Conservation (phyloP, 1,139 yeast genomes). For the Ogataea hybrid region DNA sequence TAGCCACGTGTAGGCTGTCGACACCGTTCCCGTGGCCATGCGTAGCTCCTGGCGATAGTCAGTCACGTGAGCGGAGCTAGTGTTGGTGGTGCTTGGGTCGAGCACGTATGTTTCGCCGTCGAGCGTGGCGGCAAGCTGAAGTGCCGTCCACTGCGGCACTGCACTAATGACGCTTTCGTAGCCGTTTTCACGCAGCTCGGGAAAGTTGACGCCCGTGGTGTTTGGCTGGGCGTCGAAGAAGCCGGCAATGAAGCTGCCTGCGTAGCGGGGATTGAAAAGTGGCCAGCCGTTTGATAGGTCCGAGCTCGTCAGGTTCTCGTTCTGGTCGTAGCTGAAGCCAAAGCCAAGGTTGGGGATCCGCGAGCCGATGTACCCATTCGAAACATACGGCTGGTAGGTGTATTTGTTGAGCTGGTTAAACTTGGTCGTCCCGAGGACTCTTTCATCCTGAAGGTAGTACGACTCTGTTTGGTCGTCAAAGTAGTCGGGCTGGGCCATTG, state of each 20-base stretch:
- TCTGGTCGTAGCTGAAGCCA: constrained; percentile 67
- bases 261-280: constrained; percentile 58
- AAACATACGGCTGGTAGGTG: constrained; percentile 72
- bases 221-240: constrained; percentile 60
- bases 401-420: constrained; percentile 43
- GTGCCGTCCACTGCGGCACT: constrained; percentile 75
- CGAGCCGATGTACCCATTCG: constrained; percentile 79
- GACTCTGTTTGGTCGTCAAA: constrained; percentile 18
- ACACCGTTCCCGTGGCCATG: constrained; percentile 60
- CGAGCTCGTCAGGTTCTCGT: constrained; percentile 33
- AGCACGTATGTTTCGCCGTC: constrained; percentile 33
- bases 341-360: constrained; percentile 79
- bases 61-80: constrained; percentile 32
- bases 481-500: constrained; percentile 9
- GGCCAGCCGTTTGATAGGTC: constrained; percentile 73
- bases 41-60: constrained; percentile 64
- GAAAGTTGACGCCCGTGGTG: constrained; percentile 60
- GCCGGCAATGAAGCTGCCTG: constrained; percentile 79
- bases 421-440: constrained; percentile 23
- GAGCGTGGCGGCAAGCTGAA: constrained; percentile 39
- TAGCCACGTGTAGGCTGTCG: constrained; percentile 68
- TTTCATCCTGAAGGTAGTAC: constrained; percentile 19
- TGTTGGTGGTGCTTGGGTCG: constrained; percentile 36
- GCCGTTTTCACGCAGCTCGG: constrained; percentile 63
- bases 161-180: constrained; percentile 71